phyloP scores from a whole-genome alignment of 805 yeast species.

The Metschnikowia orientalis region DNA sequence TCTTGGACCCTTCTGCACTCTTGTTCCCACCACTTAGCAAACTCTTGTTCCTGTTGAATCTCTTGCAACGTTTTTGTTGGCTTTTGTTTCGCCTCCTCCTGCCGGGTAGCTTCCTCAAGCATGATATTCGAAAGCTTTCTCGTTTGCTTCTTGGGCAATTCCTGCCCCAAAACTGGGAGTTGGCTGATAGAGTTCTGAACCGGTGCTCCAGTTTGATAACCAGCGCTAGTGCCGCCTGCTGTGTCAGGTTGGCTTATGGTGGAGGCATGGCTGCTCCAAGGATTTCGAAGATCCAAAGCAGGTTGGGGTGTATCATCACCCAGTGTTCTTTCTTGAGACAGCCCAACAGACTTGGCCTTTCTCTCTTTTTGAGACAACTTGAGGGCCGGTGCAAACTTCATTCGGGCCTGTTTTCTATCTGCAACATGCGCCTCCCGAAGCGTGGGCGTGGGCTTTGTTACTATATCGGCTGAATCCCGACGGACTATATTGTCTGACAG shows the following conservation, averaged over 20 bases:
- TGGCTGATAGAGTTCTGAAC: too few species aligned
- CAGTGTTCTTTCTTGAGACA: too few species aligned
- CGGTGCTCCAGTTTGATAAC: too few species aligned
- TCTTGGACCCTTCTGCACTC: constrained; percentile 66
- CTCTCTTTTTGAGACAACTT: constrained; percentile 61
- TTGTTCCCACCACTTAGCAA: constrained; percentile 83
- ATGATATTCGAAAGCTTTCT: constrained; percentile 39
- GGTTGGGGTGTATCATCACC: too few species aligned
- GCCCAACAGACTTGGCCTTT: constrained; percentile 1
- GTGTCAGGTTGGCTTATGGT: constrained; percentile 1
- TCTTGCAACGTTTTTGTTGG: constrained; percentile 52
- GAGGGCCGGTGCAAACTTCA: constrained; percentile 32
- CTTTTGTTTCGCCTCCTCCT: constrained; percentile 27
- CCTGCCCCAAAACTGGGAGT: constrained; percentile 23
- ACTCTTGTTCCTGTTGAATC: constrained; percentile 75
- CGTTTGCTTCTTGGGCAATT: constrained; percentile 1
- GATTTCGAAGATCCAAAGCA: constrained; percentile 7
- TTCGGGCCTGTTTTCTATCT: constrained; percentile 21
- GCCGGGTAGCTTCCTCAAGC: constrained; percentile 39
- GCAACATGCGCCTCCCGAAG: constrained; percentile 13
- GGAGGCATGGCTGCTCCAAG: too few species aligned
- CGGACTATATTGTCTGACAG: too few species aligned
- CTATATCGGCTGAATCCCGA: too few species aligned
- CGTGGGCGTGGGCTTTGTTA: constrained; percentile 3
- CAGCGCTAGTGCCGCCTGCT: neutral